Percentiles rank a stretch among this genome's conserved stretches.
These are phyloP conservation scores for Hypoxylon lienhwacheense DNA, from an alignment of 495 filamentous ascomycete genomes.

Conservation along the genomic window DNA sequence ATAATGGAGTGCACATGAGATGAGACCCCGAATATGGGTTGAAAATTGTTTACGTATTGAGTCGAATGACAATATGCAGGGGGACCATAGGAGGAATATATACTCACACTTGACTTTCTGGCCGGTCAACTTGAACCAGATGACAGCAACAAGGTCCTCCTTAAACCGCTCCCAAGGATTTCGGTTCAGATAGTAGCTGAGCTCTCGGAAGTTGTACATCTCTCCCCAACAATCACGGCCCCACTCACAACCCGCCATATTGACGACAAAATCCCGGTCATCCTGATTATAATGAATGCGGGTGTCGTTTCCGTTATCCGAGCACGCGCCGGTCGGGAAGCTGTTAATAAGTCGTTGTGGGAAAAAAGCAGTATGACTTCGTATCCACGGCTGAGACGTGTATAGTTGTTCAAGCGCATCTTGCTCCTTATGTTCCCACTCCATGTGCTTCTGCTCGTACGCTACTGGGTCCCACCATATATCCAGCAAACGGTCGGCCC, in stretches of 20 bases:
- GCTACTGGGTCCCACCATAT: conserved; percentile 98
- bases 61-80: neutral
- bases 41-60: neutral
- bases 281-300: conserved; percentile 82
- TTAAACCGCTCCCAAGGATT: conserved; percentile 74
- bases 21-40: too few species aligned
- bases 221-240: conserved; percentile 97
- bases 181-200: conserved; percentile 84
- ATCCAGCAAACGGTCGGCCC: conserved; percentile 91
- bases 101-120: conserved; percentile 54
- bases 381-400: conserved; percentile 87
- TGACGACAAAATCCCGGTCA: conserved; percentile 93
- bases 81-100: neutral
- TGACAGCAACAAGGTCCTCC: conserved; percentile 56
- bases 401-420: conserved; percentile 94
- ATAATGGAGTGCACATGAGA: too few species aligned
- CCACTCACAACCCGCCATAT: conserved; percentile 98
- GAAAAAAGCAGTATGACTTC: conserved; percentile 84
- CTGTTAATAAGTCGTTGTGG: conserved; percentile 92
- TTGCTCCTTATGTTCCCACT: conserved; percentile 99
- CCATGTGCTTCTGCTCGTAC: conserved; percentile 99
- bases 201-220: conserved; percentile 88
- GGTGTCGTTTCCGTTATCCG: conserved; percentile 69
- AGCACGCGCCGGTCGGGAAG: conserved; percentile 87
- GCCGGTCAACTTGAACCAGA: conserved; percentile 59